Evolutionary conservation across 441 rosid species (phyloP).

Genomic region (Breynia disticha): DNA sequence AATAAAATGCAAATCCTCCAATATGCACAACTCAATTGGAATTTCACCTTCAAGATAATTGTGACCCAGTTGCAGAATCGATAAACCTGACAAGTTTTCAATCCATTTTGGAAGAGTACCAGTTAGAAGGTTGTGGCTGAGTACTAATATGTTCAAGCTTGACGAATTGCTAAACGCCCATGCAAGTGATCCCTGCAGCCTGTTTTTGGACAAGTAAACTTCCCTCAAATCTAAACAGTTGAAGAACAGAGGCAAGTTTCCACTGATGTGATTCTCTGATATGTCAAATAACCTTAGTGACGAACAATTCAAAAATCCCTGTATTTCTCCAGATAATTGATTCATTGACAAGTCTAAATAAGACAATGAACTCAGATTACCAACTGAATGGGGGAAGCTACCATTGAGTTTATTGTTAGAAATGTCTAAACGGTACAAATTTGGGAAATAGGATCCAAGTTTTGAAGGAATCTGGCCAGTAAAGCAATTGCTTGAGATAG

Average conservation of each 20-base stretch:
- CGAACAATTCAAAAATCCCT: not conserved
- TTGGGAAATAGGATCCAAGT: not conserved
- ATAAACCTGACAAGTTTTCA: not conserved
- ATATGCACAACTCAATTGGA: conserved; percentile 4
- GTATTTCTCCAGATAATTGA: not conserved
- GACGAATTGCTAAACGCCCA: not conserved
- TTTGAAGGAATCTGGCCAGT: not conserved
- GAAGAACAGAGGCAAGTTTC: conserved; percentile 5
- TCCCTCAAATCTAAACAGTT: not conserved
- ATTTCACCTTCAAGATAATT: conserved; percentile 3
- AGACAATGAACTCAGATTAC: not conserved
- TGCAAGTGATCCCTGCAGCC: not conserved
- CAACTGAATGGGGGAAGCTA: conserved; percentile 2
- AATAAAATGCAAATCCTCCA: not conserved
- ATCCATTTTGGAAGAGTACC: conserved; percentile 7
- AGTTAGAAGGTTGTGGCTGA: conserved; percentile 3
- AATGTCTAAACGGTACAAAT: not conserved
- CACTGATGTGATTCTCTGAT: conserved; percentile 3
- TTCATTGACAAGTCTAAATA: not conserved
- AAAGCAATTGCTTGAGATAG: not conserved
- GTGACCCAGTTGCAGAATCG: conserved; percentile 2
- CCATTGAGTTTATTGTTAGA: not conserved
- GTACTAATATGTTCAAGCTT: not conserved
- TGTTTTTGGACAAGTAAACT: conserved; percentile 9
- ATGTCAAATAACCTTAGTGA: not conserved